Conservation (phyloP, 2,329 filamentous ascomycete species). For the Microsporum ferrugineum region DNA sequence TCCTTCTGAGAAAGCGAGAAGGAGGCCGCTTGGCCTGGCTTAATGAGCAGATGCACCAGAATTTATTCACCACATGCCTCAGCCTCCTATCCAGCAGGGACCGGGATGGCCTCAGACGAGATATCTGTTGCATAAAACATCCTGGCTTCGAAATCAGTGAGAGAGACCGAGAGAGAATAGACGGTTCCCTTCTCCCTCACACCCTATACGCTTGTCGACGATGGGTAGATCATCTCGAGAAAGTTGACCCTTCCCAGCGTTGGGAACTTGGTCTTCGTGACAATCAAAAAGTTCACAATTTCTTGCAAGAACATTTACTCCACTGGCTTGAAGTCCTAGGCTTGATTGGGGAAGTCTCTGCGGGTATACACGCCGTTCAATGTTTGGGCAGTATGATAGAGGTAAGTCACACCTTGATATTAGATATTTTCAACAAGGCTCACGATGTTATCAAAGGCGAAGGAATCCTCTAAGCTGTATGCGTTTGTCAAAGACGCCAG, state of each 20-base stretch:
- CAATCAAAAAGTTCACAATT: background rate
- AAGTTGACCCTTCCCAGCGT: background rate
- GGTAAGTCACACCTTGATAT: background rate
- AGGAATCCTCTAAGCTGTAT: constrained; percentile 17
- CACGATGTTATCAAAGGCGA: background rate
- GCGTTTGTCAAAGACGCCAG: constrained; percentile 22
- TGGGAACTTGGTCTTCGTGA: background rate
- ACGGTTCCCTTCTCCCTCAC: background rate
- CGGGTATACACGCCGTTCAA: background rate
- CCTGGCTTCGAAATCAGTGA: constrained; percentile 9
- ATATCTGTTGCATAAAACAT: constrained; percentile 15
- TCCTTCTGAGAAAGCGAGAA: constrained; percentile 14
- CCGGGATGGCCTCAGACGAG: constrained; percentile 9
- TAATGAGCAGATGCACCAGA: constrained; percentile 13
- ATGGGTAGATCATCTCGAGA: constrained; percentile 1
- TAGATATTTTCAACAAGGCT: background rate
- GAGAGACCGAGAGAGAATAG: background rate
- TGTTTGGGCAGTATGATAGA: background rate
- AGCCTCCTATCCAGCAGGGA: background rate
- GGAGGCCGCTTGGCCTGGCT: constrained; percentile 12
- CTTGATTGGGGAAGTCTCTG: constrained; percentile 1
- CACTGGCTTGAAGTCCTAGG: constrained; percentile 15
- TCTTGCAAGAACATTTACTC: constrained; percentile 6
- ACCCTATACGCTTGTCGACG: constrained; percentile 1
- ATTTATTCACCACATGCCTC: constrained; percentile 13